Base-by-base conservation (phyloP, 2,329 filamentous ascomycete genomes). In the Orbilia ellipsospora region DNA sequence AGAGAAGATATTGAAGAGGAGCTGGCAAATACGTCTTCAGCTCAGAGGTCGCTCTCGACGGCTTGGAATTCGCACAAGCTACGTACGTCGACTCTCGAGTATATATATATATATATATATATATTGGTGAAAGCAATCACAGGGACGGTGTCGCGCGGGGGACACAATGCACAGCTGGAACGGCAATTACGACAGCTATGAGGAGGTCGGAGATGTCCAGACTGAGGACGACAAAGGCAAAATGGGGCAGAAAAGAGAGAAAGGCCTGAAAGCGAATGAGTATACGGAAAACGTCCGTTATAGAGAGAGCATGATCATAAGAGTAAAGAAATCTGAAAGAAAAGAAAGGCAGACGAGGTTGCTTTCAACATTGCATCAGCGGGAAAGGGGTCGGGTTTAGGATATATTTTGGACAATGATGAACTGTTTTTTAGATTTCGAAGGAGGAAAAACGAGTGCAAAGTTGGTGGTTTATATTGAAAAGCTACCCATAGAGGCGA, bases 41-140 rank as follows among this genome's bases (percentile, higher is more conserved):
- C 70, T 68, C 40, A 13, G 23, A 16, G 23, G 40, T 56, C 15
- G 31, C 26, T 55, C 50, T 28, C 4, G 13, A 20, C 26, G 55
- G 70, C 70, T 64, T 68, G 70, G 70, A 74, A 74, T 74, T 74
- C 51, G 70, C 70, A 74, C 70, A 74, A 74, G 70, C 70, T 67
- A 40, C 28, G 61, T 36, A 7, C 31, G 44, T 16, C 18, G 57
- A 28, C 42, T 55, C 28, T 45, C 31, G 8, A 10, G n/a, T n/a
- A n/a, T n/a, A n/a, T n/a, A n/a, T n/a, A n/a, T 4, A 7, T 31
- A 36, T 51, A 20, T 44, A 42, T 18, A 59, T 42, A 50, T 54
- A 31, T 18, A 26, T 51, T 60, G 31, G 15, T 18, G 60, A 18
- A 28, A 31, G 10, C n/a, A 45, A 62, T 20, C 36, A 52, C 48